These are phyloP conservation scores for Morella rubra DNA, from an alignment of 306 rosid species.

Conservation along the genomic window DNA sequence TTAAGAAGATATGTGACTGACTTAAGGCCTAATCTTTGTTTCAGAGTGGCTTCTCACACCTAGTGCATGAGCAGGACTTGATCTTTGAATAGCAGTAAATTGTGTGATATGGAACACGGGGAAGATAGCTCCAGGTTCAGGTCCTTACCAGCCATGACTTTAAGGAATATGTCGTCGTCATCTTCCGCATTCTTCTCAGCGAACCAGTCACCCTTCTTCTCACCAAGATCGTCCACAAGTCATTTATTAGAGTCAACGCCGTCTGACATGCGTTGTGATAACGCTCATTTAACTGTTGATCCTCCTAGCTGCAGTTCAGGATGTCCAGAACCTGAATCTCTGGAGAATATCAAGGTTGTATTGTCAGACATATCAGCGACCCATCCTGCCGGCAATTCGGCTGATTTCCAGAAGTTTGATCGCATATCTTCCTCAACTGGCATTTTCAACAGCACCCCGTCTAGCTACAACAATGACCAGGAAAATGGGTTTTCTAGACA, in stretches of 20 bases:
- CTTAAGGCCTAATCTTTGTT: constrained; percentile 19
- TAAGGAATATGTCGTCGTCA: constrained; percentile 72
- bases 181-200: constrained; percentile 83
- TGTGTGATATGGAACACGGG: constrained; percentile 53
- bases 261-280: constrained; percentile 43
- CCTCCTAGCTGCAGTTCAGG: constrained; percentile 51
- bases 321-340: constrained; percentile 49
- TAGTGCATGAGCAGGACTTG: constrained; percentile 35
- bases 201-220: constrained; percentile 82
- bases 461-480: constrained; percentile 40
- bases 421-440: constrained; percentile 54
- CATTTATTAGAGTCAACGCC: constrained; percentile 49
- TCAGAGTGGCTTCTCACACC: constrained; percentile 31
- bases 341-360: constrained; percentile 40
- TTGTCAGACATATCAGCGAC: constrained; percentile 49
- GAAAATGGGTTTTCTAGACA: constrained; percentile 39
- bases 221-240: constrained; percentile 72
- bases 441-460: constrained; percentile 56
- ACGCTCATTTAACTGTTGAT: constrained; percentile 44
- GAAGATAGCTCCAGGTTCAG: constrained; percentile 65
- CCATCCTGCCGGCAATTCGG: constrained; percentile 41
- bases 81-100: constrained; percentile 27
- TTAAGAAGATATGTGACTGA: constrained; percentile 24
- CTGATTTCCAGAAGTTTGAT: constrained; percentile 54
- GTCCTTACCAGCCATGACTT: constrained; percentile 50